phyloP scores from a whole-genome alignment of 352 stramenopile genomes.

The Peronospora belbahrii region DNA sequence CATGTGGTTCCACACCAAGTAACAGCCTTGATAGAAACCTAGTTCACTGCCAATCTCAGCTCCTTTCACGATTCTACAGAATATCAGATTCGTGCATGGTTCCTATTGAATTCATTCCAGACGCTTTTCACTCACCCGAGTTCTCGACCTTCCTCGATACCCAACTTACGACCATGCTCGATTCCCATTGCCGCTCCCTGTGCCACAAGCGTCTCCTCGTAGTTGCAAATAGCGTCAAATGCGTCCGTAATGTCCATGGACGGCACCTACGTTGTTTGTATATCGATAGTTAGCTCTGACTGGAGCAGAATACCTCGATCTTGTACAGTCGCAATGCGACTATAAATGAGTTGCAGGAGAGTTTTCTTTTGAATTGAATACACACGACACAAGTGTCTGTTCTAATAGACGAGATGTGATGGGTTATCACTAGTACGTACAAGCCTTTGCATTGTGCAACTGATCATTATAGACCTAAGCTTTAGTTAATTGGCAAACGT shows the following conservation, averaged over 20 bases:
- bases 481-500: too few relatives aligned
- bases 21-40: constrained; percentile 78
- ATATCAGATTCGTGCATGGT: background rate
- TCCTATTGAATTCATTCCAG: background rate
- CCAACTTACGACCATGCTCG: constrained; percentile 43
- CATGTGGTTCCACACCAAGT: constrained; percentile 58
- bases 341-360: too few relatives aligned
- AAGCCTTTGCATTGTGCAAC: too few relatives aligned
- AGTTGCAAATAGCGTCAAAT: constrained; percentile 67
- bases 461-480: too few relatives aligned
- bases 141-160: constrained; percentile 65
- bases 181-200: constrained; percentile 59
- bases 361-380: too few relatives aligned
- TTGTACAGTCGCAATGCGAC: too few relatives aligned
- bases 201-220: constrained; percentile 60
- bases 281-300: too few relatives aligned
- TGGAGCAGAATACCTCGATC: too few relatives aligned
- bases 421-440: too few relatives aligned
- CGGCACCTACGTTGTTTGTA: too few relatives aligned
- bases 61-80: constrained; percentile 60
- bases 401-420: too few relatives aligned
- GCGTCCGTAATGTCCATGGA: constrained; percentile 67
- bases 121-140: constrained; percentile 39
- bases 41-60: constrained; percentile 77
- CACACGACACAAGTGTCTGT: too few relatives aligned